These are phyloP conservation scores for Solanum chmielewskii DNA, from an alignment of 257 asterid genomes.

Conservation along the genomic window DNA sequence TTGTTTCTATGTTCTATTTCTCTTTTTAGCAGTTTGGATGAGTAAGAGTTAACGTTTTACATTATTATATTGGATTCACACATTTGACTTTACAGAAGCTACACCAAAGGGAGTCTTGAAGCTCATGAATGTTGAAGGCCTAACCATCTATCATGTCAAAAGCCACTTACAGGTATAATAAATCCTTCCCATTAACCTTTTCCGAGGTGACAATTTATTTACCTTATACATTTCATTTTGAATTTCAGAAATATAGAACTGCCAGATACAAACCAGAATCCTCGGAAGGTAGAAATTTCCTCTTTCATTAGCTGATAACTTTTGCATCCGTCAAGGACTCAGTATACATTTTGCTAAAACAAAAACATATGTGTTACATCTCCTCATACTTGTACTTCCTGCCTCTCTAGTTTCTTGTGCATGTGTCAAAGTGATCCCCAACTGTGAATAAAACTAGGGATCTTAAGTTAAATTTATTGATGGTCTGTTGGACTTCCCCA, in stretches of 20 bases:
- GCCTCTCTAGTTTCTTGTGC: neutral
- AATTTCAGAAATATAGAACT: slow-evolving; percentile 73
- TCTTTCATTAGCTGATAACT: neutral
- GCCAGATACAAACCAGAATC: slow-evolving; percentile 70
- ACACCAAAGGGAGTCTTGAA: slow-evolving; percentile 85
- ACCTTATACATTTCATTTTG: neutral
- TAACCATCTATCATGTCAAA: slow-evolving; percentile 78
- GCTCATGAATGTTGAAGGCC: slow-evolving; percentile 68
- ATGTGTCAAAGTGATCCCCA: neutral
- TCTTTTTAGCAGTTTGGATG: neutral
- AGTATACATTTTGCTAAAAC: neutral
- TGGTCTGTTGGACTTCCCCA: neutral
- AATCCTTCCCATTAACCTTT: neutral
- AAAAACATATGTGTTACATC: neutral
- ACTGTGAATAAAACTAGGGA: neutral
- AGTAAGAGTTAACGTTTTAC: neutral
- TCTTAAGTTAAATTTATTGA: neutral
- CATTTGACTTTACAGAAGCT: slow-evolving; percentile 19
- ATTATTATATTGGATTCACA: neutral
- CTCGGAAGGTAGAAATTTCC: slow-evolving; percentile 45
- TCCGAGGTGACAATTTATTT: neutral
- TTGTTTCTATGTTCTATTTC: neutral
- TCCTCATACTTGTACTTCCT: neutral
- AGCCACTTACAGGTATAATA: slow-evolving; percentile 72
- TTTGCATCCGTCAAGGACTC: neutral